These are phyloP conservation scores for Bipolaris oryzae DNA, from an alignment of 2,329 filamentous ascomycete species.

Conservation along the genomic window DNA sequence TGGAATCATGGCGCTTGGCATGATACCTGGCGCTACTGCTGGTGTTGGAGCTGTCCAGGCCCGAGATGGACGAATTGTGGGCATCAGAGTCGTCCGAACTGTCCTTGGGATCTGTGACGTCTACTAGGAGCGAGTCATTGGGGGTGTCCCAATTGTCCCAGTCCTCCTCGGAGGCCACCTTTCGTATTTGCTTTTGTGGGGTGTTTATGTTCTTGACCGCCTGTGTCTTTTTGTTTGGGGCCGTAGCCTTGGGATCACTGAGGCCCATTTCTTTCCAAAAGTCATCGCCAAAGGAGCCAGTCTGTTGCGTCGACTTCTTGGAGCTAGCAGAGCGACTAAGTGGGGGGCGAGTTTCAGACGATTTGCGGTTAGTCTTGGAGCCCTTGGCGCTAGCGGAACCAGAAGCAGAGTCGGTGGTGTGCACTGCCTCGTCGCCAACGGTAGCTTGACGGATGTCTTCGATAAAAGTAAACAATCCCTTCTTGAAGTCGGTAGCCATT, in stretches of 20 bases:
- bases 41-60: conserved; percentile 58
- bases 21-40: conserved; percentile 61
- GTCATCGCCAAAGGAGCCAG: conserved; percentile 48
- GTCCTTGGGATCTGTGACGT: conserved; percentile 45
- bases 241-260: conserved; percentile 45
- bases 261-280: conserved; percentile 54
- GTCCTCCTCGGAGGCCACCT: conserved; percentile 55
- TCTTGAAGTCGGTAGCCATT: conserved; percentile 85
- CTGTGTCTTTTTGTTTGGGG: conserved; percentile 49
- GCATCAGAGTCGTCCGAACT: conserved; percentile 60
- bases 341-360: conserved; percentile 37
- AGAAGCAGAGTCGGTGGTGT: conserved; percentile 43
- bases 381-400: conserved; percentile 35
- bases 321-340: conserved; percentile 42
- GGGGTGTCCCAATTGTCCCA: conserved; percentile 65
- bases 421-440: conserved; percentile 86
- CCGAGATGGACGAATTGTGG: conserved; percentile 51
- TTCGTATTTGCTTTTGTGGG: conserved; percentile 45
- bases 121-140: conserved; percentile 33
- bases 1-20: conserved; percentile 47
- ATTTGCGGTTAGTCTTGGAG: conserved; percentile 36
- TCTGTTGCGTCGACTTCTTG: conserved; percentile 36
- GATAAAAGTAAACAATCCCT: conserved; percentile 91
- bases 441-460: conserved; percentile 95
- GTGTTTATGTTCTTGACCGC: conserved; percentile 44